phyloP scores from a whole-genome alignment of 2,329 filamentous ascomycete genomes.

The Fusarium musae region DNA sequence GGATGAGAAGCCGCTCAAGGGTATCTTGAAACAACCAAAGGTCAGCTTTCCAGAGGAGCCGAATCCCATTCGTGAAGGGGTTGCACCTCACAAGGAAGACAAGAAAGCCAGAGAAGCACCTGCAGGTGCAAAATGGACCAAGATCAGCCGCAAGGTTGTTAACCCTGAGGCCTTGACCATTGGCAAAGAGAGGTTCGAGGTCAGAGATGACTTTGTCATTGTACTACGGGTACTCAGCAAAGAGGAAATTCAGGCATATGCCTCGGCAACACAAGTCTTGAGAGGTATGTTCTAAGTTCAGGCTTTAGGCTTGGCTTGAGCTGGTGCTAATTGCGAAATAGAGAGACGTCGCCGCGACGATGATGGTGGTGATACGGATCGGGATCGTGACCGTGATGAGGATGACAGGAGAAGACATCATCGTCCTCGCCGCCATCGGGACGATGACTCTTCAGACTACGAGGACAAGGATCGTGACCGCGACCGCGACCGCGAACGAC shows the following conservation, averaged over 20 bases:
- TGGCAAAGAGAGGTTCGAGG: slow-evolving; percentile 91
- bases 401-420: slow-evolving; percentile 41
- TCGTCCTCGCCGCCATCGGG: slow-evolving; percentile 41
- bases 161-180: slow-evolving; percentile 88
- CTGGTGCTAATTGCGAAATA: slow-evolving; percentile 32
- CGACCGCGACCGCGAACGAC: slow-evolving; percentile 49
- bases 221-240: slow-evolving; percentile 87
- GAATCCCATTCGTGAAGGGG: slow-evolving; percentile 85
- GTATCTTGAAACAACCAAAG: slow-evolving; percentile 87
- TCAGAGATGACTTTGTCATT: slow-evolving; percentile 93
- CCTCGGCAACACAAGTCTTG: slow-evolving; percentile 81
- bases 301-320: neutral
- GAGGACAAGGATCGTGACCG: slow-evolving; percentile 53
- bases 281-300: slow-evolving; percentile 67
- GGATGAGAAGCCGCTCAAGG: slow-evolving; percentile 77
- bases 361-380: slow-evolving; percentile 45
- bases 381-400: slow-evolving; percentile 47
- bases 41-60: slow-evolving; percentile 87
- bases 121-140: slow-evolving; percentile 88
- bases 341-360: slow-evolving; percentile 50
- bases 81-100: slow-evolving; percentile 92
- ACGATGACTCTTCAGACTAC: slow-evolving; percentile 42
- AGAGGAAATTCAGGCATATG: slow-evolving; percentile 90
- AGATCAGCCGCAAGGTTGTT: slow-evolving; percentile 87
- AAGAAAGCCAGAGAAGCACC: slow-evolving; percentile 77